Evolutionary conservation across 768 basidiomycete genomes (phyloP).

Genomic region (Leccinellum luteum): DNA sequence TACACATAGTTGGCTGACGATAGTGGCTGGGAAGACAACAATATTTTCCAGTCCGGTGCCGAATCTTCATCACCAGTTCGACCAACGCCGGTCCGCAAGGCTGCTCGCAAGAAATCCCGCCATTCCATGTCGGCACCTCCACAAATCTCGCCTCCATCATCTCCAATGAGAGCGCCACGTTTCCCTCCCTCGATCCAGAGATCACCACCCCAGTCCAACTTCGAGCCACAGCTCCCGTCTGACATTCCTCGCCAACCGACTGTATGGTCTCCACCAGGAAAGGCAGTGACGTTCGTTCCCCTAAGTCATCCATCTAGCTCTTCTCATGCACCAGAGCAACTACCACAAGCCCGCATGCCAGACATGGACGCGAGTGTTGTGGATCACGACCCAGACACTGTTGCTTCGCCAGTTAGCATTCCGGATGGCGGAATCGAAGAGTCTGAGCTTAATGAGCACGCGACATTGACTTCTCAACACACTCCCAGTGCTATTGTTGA

Average conservation of each 20-base stretch:
- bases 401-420: slow-evolving; percentile 12
- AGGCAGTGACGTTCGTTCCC: slow-evolving; percentile 13
- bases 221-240: slow-evolving; percentile 51
- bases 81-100: slow-evolving; percentile 53
- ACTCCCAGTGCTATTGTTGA: slow-evolving; percentile 35
- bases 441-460: slow-evolving; percentile 23
- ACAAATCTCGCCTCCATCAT: slow-evolving; percentile 44
- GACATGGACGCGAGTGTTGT: slow-evolving; percentile 3
- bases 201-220: slow-evolving; percentile 54
- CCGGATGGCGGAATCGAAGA: slow-evolving; percentile 21
- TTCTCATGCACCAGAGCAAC: slow-evolving; percentile 10
- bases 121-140: slow-evolving; percentile 75
- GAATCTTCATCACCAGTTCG: slow-evolving; percentile 80
- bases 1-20: slow-evolving; percentile 47
- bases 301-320: slow-evolving; percentile 20
- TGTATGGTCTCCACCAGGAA: slow-evolving; percentile 14
- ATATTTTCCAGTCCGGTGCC: slow-evolving; percentile 87
- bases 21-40: slow-evolving; percentile 89
- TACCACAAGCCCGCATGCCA: slow-evolving; percentile 1
- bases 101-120: slow-evolving; percentile 53
- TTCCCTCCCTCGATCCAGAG: slow-evolving; percentile 23
- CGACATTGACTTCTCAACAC: slow-evolving; percentile 36
- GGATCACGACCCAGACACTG: not conserved
- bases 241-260: slow-evolving; percentile 32
- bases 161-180: slow-evolving; percentile 33